Conservation (phyloP, 2,329 filamentous ascomycete genomes). For the Penicillium corylophilum region DNA sequence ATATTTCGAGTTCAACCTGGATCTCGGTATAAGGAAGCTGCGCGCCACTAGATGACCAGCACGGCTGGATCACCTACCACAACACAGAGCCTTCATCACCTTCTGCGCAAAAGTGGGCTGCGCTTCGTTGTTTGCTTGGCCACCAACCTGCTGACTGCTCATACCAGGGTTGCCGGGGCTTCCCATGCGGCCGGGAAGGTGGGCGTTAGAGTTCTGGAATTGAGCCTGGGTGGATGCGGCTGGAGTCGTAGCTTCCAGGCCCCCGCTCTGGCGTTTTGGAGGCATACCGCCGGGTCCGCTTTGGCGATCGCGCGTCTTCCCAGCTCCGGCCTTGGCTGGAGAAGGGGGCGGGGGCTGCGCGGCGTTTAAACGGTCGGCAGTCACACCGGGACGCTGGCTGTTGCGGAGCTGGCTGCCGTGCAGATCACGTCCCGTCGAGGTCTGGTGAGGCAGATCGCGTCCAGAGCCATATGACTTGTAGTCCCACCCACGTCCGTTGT, state of each 20-base stretch:
- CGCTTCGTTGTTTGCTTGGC: constrained; percentile 61
- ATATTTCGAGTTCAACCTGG: constrained; percentile 34
- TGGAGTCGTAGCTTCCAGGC: constrained; percentile 71
- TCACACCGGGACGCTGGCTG: constrained; percentile 63
- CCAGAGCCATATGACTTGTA: constrained; percentile 67
- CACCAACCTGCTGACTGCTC: constrained; percentile 57
- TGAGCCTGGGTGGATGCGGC: constrained; percentile 92
- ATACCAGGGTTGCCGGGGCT: constrained; percentile 58
- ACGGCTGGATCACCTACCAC: constrained; percentile 56
- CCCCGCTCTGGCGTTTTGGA: constrained; percentile 70
- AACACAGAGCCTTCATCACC: constrained; percentile 89
- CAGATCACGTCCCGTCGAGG: constrained; percentile 80
- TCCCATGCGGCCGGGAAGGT: constrained; percentile 66
- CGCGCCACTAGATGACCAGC: constrained; percentile 13
- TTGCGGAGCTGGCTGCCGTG: constrained; percentile 66
- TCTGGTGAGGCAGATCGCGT: constrained; percentile 73
- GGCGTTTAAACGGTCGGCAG: constrained; percentile 88
- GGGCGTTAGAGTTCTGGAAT: constrained; percentile 92
- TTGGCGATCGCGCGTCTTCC: constrained; percentile 70
- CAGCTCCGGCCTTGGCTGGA: constrained; percentile 73
- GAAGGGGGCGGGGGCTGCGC: constrained; percentile 85
- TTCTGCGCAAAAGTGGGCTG: constrained; percentile 85
- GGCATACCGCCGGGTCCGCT: constrained; percentile 72
- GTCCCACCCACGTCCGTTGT: constrained; percentile 90
- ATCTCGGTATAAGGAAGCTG: constrained; percentile 26